Conservation (phyloP, 768 basidiomycete species). For the Leucosporidium scottii region DNA sequence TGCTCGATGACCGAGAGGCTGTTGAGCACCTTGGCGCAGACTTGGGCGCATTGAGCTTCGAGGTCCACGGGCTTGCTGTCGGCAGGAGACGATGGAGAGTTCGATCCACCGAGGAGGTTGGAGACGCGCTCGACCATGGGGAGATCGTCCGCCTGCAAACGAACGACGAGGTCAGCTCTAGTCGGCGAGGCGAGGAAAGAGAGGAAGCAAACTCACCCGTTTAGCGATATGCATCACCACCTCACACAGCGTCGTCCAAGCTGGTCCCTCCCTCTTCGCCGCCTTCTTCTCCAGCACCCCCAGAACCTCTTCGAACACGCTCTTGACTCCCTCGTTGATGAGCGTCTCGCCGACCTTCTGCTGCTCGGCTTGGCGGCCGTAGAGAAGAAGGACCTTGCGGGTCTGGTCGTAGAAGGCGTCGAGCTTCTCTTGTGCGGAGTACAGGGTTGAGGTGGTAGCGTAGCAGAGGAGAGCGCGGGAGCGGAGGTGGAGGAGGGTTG, state of each 20-base stretch:
- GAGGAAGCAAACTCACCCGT: constrained; percentile 48
- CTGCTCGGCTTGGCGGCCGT: constrained; percentile 45
- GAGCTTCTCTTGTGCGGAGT: constrained; percentile 49
- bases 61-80: background rate
- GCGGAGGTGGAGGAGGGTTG: constrained; percentile 44
- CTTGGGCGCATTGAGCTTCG: background rate
- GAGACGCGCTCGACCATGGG: constrained; percentile 27
- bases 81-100: background rate
- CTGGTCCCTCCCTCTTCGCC: constrained; percentile 43
- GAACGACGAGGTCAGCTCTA: constrained; percentile 43
- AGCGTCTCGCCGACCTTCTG: constrained; percentile 33
- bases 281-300: background rate
- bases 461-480: constrained; percentile 39
- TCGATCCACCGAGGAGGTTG: constrained; percentile 10
- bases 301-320: constrained; percentile 46
- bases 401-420: constrained; percentile 65
- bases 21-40: constrained; percentile 9
- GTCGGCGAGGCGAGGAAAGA: constrained; percentile 46
- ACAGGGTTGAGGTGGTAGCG: constrained; percentile 46
- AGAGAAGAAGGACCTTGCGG: constrained; percentile 50
- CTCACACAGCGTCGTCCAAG: constrained; percentile 62
- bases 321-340: constrained; percentile 44
- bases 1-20: constrained; percentile 6
- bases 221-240: constrained; percentile 64
- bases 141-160: constrained; percentile 20